phyloP scores from a whole-genome alignment of 1,139 yeast genomes.

The Meyerozyma guilliermondii region DNA sequence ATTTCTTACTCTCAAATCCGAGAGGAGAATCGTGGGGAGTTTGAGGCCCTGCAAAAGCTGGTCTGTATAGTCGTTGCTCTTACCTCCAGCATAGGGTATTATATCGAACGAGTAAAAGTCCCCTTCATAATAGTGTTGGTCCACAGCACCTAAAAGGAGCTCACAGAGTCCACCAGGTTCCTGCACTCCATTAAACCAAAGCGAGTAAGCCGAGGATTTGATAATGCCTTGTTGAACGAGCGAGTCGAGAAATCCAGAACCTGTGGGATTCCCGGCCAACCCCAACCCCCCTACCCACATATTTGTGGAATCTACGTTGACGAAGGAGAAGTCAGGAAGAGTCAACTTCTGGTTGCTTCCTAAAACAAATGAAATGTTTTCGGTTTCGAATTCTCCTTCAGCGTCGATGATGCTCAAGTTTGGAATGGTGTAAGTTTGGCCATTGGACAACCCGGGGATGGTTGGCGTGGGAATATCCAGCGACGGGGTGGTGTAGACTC shows the following conservation, averaged over 20 bases:
- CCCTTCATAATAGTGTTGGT: constrained; percentile 40
- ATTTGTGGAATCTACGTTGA: constrained; percentile 20
- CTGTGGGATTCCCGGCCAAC: constrained; percentile 39
- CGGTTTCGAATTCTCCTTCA: constrained; percentile 21
- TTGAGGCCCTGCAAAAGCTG: constrained; percentile 3
- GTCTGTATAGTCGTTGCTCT: constrained; percentile 10
- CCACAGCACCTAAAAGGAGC: constrained; percentile 58
- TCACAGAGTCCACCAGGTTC: constrained; percentile 23
- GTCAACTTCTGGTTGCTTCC: constrained; percentile 10
- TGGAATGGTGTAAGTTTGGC: constrained; percentile 18
- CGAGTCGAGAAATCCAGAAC: constrained; percentile 38
- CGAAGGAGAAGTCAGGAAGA: constrained; percentile 23
- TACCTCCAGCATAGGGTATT: constrained; percentile 35
- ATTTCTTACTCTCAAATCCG: constrained; percentile 47
- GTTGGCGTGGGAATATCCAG: constrained; percentile 6
- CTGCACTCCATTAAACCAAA: constrained; percentile 34
- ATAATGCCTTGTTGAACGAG: constrained; percentile 31
- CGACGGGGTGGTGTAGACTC: constrained; percentile 15
- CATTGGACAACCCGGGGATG: constrained; percentile 11
- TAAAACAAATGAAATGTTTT: constrained; percentile 16
- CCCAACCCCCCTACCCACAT: constrained; percentile 51
- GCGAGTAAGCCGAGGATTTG: constrained; percentile 49
- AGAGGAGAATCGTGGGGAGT: constrained; percentile 56
- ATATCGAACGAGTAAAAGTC: constrained; percentile 44
- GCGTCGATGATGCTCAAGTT: constrained; percentile 25